Evolutionary conservation across 345 rosid species (phyloP).

Genomic region (thale cress (Arabidopsis thaliana)): TAIR10.1 NC_003071.7:5700001-5700500

Average conservation of each 20-base stretch:
- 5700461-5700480: slow-evolving; percentile 89
- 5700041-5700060: slow-evolving; percentile 3
- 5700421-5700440: slow-evolving; percentile 81
- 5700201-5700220: not conserved
- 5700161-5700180: not conserved
- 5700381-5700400: slow-evolving; percentile 92
- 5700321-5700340: slow-evolving; percentile 13
- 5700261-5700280: slow-evolving; percentile 20
- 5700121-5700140: not conserved
- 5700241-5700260: slow-evolving; percentile 4
- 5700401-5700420: slow-evolving; percentile 84
- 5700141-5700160: not conserved
- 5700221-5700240: not conserved
- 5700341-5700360: slow-evolving; percentile 60
- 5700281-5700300: not conserved
- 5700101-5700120: slow-evolving; percentile 5
- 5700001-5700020: slow-evolving; percentile 3
- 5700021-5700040: slow-evolving; percentile 3
- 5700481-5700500: slow-evolving; percentile 30
- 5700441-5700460: slow-evolving; percentile 86
- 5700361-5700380: slow-evolving; percentile 97
- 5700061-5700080: not conserved
- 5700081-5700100: not conserved
- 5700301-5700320: slow-evolving; percentile 10
- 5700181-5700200: slow-evolving; percentile 8